Base-by-base conservation (phyloP, 768 basidiomycete species). In the Pleurotus cornucopiae region DNA sequence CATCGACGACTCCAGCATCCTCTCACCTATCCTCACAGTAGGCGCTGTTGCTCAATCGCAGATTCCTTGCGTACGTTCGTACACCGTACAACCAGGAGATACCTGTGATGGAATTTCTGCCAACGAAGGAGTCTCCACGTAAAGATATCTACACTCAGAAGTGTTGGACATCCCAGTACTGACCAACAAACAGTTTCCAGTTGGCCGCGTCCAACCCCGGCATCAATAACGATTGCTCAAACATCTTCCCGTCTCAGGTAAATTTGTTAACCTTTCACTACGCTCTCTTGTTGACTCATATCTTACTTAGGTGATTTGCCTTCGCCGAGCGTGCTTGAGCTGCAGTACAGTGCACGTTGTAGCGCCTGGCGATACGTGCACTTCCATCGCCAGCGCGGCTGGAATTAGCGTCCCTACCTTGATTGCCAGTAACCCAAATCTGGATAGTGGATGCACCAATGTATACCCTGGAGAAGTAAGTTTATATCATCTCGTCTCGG, bases 61-160 rank as follows among this genome's bases (percentile, higher is more conserved):
- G 6, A 48, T 48, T 14, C 46, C 45, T 18, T 88, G 85, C 59
- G 73, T 73, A 11, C 76, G 82, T 58, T 77, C 66, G 62, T 82
- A 80, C 60, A 76, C 74, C 18, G 77, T 88, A 39, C 60, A 67
- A 23, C 43, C 64, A 4, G 79, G 78, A 5, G 83, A 86, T 65
- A 80, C 73, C 55, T 88, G 85, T 66, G 76, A 83, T 64, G 66
- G 58, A 30, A 85, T 85, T 63, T 82, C 77, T n/a, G 73, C 72
- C 3, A 66, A 69, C 2, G 64, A 77, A 55, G 72, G 72, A 58
- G 76, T 74, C 26, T 81, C 81, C 3, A 79, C 78, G 73, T 86
- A 63, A 60, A 72, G 62, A 13, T 46, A 44, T 54, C 44, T 9
- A 34, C 21, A 9, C 12, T 7, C 26, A 25, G 21, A 13, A 13